These are phyloP conservation scores for Raddia guianensis DNA, from an alignment of 176 grass and related monocot species.

Conservation along the genomic window DNA sequence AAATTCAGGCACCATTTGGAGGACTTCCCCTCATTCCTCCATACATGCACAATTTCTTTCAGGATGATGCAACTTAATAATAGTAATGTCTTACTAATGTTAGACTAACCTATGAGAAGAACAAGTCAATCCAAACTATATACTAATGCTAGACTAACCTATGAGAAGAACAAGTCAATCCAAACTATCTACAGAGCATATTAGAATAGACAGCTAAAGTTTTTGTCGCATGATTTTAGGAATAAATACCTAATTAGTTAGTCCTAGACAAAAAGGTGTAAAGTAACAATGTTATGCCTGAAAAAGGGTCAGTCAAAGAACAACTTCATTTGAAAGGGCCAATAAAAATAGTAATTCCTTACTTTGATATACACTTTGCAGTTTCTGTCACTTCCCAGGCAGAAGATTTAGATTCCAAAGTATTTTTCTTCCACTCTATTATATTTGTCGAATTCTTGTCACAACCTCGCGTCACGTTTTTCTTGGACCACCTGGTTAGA, in stretches of 20 bases:
- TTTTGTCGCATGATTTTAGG: not conserved
- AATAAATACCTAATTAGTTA: slow-evolving; percentile 20
- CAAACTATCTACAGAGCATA: slow-evolving; percentile 19
- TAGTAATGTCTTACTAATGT: not conserved
- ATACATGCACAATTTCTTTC: not conserved
- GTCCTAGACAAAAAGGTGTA: slow-evolving; percentile 7
- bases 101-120: not conserved
- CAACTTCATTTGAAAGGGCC: slow-evolving; percentile 3
- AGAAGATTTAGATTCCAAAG: slow-evolving; percentile 64
- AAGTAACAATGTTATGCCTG: slow-evolving; percentile 3
- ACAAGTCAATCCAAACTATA: too few relatives aligned
- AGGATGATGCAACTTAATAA: not conserved
- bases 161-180: not conserved
- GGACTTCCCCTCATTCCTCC: slow-evolving; percentile 14
- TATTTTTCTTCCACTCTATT: slow-evolving; percentile 84
- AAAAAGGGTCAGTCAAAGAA: not conserved
- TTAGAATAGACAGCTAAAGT: slow-evolving; percentile 12
- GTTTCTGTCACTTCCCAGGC: slow-evolving; percentile 65
- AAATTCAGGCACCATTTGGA: not conserved
- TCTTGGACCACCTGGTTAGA: slow-evolving; percentile 93
- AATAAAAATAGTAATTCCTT: slow-evolving; percentile 30
- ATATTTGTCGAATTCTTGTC: slow-evolving; percentile 69
- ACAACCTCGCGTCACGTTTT: slow-evolving; percentile 61
- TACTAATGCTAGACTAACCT: not conserved
- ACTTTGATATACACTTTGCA: slow-evolving; percentile 73